Base-by-base conservation (phyloP, 805 yeast genomes). In the Candida ponderosae region DNA sequence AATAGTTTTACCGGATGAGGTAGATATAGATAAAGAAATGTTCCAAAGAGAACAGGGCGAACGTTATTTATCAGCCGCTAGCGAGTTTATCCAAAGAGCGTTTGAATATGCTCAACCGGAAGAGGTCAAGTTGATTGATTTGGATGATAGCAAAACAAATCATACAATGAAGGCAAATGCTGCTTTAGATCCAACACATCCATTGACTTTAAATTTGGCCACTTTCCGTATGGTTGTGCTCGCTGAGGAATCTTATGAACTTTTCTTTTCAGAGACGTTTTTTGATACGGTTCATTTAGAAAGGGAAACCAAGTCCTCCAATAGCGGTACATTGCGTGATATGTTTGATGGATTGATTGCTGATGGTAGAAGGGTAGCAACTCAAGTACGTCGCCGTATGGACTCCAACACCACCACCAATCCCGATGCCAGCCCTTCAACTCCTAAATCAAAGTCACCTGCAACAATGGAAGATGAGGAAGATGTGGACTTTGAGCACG, bases 191-290 rank as follows among this genome's bases (percentile, higher is more conserved):
- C 96, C 96, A 4, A 68, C 73, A 24, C 74, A 79, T 24, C 95
- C 95, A 1, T 76, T 81, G 9, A 76, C 64, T 40, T 69, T 89
- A 36, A 84, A 82, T 37, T 63, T 87, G 15, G 86, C 97, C 0
- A 88, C 96, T 0, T 90, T 90, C 62, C 67, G 97, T 43, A 90
- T 90, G 98, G 94, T 93, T 1, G 64, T 93, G 6, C 65, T 90
- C 6, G 97, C 97, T 0, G 96, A 89, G 56, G 97, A 88, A 51
- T 84, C 96, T 0, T 82, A 87, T 47, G 97, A 93, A 57, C 65
- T 82, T 30, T 76, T 90, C 43, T 93, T 93, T 61, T 69, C 85
- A 13, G 64, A 68, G 19, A 81, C 88, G 0, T 63, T 87, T 26
- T 70, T 82, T 39, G 57, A 66, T n/a, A 73, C 90, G 0, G 70